These are phyloP conservation scores for Agaricus sinodeliciosus DNA, from an alignment of 768 basidiomycete genomes.

Conservation along the genomic window DNA sequence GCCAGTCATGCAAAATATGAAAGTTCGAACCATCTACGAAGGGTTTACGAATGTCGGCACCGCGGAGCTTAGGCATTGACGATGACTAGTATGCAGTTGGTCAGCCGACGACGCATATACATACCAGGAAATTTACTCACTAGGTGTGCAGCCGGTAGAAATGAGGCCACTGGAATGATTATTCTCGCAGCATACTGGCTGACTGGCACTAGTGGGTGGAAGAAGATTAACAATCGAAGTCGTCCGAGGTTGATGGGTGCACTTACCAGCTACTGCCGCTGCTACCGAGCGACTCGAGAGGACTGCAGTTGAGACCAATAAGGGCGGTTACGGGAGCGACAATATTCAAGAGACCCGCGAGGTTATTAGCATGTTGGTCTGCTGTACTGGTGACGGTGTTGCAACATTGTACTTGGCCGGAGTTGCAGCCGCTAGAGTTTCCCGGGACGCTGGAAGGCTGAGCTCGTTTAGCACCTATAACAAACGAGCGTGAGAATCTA, in stretches of 20 bases:
- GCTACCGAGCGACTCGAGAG: conserved; percentile 24
- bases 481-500: conserved; percentile 20
- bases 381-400: conserved; percentile 20
- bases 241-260: neutral
- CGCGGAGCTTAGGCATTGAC: conserved; percentile 14
- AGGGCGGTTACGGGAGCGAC: conserved; percentile 15
- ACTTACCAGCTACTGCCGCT: conserved; percentile 27
- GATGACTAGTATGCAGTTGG: conserved; percentile 13
- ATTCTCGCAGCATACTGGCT: conserved; percentile 41
- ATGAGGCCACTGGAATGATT: conserved; percentile 39
- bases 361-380: conserved; percentile 6
- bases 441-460: conserved; percentile 28
- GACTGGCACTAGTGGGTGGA: conserved; percentile 20
- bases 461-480: conserved; percentile 27
- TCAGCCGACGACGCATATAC: neutral
- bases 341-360: conserved; percentile 27
- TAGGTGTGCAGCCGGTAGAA: conserved; percentile 34
- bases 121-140: conserved; percentile 21
- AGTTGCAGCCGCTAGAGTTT: conserved; percentile 24
- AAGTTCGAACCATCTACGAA: too few species aligned
- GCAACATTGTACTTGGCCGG: conserved; percentile 40
- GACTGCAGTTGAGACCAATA: conserved; percentile 32
- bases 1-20: too few species aligned
- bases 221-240: neutral
- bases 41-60: too few species aligned